These are phyloP conservation scores for Beauveria sp. DNA, from an alignment of 2,329 filamentous ascomycete genomes.

Conservation along the genomic window DNA sequence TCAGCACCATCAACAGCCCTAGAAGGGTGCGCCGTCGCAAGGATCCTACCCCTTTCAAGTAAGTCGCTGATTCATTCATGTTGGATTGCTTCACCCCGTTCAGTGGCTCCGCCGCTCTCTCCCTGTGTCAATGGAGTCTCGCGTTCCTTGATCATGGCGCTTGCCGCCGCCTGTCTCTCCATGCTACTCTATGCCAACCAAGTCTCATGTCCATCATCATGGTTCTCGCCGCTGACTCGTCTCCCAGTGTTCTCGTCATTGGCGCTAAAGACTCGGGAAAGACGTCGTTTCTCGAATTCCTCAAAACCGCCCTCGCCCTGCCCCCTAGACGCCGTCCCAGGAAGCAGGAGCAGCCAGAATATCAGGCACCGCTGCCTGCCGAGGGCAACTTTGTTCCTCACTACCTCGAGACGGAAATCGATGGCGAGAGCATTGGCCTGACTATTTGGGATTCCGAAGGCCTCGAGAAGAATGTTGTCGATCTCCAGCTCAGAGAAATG, in stretches of 20 bases:
- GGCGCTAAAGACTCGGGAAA: slow-evolving; percentile 85
- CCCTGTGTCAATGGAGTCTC: no score
- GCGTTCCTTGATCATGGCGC: no score
- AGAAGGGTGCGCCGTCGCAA: slow-evolving; percentile 87
- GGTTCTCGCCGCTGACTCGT: neutral
- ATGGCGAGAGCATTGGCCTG: slow-evolving; percentile 81
- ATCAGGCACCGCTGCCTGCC: slow-evolving; percentile 42
- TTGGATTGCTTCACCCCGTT: neutral
- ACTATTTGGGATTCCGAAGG: slow-evolving; percentile 97
- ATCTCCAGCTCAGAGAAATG: slow-evolving; percentile 88
- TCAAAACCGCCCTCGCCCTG: slow-evolving; percentile 76
- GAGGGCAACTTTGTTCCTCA: slow-evolving; percentile 74
- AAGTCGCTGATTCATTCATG: slow-evolving; percentile 34
- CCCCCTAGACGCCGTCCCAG: slow-evolving; percentile 69
- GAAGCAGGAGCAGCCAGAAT: slow-evolving; percentile 50
- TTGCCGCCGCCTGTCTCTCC: neutral
- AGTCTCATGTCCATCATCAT: neutral
- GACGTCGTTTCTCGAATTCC: slow-evolving; percentile 93
- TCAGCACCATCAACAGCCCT: slow-evolving; percentile 88
- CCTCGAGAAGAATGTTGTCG: slow-evolving; percentile 88
- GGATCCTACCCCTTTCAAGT: slow-evolving; percentile 98
- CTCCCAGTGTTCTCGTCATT: slow-evolving; percentile 73
- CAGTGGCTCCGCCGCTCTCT: neutral
- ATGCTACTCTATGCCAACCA: no score
- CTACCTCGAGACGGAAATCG: slow-evolving; percentile 91